Percentiles rank a stretch among this genome's conserved stretches.
These are phyloP conservation scores for Nymphaea colorata DNA, from an alignment of 164 flowering plant species.

Conservation along the genomic window DNA sequence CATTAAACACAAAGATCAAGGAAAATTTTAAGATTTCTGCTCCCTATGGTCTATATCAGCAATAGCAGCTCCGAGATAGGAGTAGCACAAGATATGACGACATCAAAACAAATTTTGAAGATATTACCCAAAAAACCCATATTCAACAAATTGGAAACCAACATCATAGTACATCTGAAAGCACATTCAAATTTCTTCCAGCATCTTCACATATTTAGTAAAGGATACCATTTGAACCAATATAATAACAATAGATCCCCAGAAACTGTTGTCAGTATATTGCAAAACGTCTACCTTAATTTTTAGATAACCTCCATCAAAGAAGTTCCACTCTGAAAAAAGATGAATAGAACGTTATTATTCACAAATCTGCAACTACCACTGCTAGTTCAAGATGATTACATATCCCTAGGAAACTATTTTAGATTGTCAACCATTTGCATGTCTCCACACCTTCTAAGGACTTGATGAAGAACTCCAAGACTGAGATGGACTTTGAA, in stretches of 20 bases:
- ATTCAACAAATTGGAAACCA: no score
- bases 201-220: background rate
- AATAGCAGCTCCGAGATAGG: background rate
- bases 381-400: background rate
- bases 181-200: background rate
- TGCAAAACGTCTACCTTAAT: slow-evolving; percentile 6
- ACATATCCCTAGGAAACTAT: no score
- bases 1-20: no score
- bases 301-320: slow-evolving; percentile 7
- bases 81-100: background rate
- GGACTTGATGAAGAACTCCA: slow-evolving; percentile 5
- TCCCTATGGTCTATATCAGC: background rate
- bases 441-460: slow-evolving; percentile 4
- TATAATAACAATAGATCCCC: background rate
- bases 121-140: background rate
- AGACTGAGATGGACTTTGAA: slow-evolving; percentile 5
- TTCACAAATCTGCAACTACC: background rate
- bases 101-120: background rate
- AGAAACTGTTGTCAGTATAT: background rate
- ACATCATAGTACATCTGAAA: no score
- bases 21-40: no score
- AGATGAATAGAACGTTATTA: background rate
- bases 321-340: slow-evolving; percentile 11
- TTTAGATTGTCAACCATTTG: background rate
- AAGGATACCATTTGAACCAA: background rate